These are phyloP conservation scores for Crataegus laevigata DNA, from an alignment of 306 rosid species.

Conservation along the genomic window DNA sequence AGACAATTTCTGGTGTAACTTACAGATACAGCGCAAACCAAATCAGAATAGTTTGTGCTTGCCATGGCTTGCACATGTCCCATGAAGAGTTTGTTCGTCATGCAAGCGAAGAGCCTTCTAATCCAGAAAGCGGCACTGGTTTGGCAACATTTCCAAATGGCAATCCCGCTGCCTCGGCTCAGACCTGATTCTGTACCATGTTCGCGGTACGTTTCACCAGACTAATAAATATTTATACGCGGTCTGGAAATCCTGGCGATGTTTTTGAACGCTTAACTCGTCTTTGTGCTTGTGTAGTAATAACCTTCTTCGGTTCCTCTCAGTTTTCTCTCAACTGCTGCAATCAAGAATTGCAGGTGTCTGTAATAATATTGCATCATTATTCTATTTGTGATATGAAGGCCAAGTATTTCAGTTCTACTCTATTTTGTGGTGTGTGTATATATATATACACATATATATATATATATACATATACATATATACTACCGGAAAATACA, in stretches of 20 bases:
- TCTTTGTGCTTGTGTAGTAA: constrained; percentile 16
- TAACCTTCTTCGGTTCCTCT: neutral
- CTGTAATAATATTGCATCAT: constrained; percentile 27
- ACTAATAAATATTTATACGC: constrained; percentile 15
- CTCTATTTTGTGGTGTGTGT: neutral
- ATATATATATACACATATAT: no score
- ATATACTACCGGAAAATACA: neutral
- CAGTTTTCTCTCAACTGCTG: constrained; percentile 18
- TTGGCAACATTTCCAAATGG: constrained; percentile 49
- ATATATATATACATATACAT: no score
- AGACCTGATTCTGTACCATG: constrained; percentile 46
- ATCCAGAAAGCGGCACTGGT: constrained; percentile 41
- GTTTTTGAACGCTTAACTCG: neutral
- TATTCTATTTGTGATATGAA: constrained; percentile 20
- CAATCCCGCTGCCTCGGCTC: constrained; percentile 69
- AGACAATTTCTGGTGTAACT: constrained; percentile 92
- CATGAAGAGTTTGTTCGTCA: constrained; percentile 84
- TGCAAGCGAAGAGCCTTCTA: constrained; percentile 53
- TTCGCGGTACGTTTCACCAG: constrained; percentile 6
- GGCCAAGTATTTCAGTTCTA: neutral
- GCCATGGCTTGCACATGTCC: constrained; percentile 85
- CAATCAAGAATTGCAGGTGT: constrained; percentile 24
- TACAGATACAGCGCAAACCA: constrained; percentile 62
- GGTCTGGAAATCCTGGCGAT: constrained; percentile 15
- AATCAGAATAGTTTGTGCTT: constrained; percentile 82